Conservation (phyloP, 805 yeast genomes). For the Candida germanica region DNA sequence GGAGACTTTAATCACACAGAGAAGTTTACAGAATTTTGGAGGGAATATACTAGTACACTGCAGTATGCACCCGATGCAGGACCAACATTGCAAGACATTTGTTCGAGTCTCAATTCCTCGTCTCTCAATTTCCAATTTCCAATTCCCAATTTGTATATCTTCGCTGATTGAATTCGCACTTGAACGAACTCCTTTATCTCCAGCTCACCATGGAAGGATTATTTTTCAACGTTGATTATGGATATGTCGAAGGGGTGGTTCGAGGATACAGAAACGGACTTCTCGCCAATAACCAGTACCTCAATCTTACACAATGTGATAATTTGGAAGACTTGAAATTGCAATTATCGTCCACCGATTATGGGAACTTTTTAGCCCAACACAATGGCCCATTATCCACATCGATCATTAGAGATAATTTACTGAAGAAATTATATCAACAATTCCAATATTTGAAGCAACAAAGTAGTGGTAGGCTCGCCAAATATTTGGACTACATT, state of each 20-base stretch:
- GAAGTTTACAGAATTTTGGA: too few relatives aligned
- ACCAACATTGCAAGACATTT: too few relatives aligned
- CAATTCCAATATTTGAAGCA: conserved; percentile 84
- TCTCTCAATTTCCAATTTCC: too few relatives aligned
- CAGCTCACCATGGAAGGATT: conserved; percentile 76
- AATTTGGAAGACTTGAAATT: conserved; percentile 89
- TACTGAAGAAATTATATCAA: conserved; percentile 68
- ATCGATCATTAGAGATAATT: conserved; percentile 75
- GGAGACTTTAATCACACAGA: too few relatives aligned
- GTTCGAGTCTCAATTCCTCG: too few relatives aligned
- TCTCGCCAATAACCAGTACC: conserved; percentile 72
- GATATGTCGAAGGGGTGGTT: conserved; percentile 90
- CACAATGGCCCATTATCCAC: conserved; percentile 84
- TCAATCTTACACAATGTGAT: conserved; percentile 94
- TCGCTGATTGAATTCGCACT: too few relatives aligned
- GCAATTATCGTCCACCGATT: conserved; percentile 93
- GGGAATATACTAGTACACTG: too few relatives aligned
- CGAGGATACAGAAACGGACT: conserved; percentile 91
- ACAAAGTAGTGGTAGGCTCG: conserved; percentile 77
- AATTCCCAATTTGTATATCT: too few relatives aligned
- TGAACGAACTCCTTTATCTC: too few relatives aligned
- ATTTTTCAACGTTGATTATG: conserved; percentile 83
- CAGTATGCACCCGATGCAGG: too few relatives aligned
- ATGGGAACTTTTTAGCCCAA: conserved; percentile 84
- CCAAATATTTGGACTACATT: conserved; percentile 85